Conservation (phyloP, 352 stramenopile genomes). For the Phytophthora ramorum region DNA sequence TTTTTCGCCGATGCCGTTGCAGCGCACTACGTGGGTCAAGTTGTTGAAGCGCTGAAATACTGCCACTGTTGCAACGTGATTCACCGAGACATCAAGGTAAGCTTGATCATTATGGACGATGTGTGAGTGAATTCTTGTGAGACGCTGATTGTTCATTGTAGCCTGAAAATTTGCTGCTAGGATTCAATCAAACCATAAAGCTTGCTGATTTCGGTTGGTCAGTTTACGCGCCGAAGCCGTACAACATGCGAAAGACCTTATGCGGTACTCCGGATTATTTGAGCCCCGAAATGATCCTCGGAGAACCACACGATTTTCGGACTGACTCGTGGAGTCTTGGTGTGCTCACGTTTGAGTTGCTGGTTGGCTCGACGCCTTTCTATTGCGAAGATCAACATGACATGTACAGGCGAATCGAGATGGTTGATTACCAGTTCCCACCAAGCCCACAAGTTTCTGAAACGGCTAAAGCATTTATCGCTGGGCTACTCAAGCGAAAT, state of each 20-base stretch:
- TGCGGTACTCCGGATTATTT: conserved; percentile 90
- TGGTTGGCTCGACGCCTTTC: conserved; percentile 84
- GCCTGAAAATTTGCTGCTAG: conserved; percentile 87
- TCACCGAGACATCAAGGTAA: conserved; percentile 90
- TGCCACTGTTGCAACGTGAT: conserved; percentile 84
- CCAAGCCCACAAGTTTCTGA: conserved; percentile 53
- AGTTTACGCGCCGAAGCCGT: conserved; percentile 72
- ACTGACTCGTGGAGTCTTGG: conserved; percentile 87
- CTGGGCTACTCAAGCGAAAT: conserved; percentile 57
- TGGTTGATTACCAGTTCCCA: conserved; percentile 68
- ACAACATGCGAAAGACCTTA: conserved; percentile 70
- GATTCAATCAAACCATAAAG: conserved; percentile 80
- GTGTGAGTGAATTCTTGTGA: neutral
- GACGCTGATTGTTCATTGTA: conserved; percentile 27
- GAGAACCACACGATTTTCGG: conserved; percentile 66
- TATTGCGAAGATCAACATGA: conserved; percentile 81
- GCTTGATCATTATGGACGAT: neutral
- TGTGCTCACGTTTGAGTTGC: conserved; percentile 83
- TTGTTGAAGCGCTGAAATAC: conserved; percentile 80
- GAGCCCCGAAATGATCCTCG: conserved; percentile 83
- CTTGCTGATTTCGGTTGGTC: conserved; percentile 91
- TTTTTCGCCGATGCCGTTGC: conserved; percentile 61
- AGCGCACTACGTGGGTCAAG: conserved; percentile 77
- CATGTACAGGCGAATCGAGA: conserved; percentile 82
- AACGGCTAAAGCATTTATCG: conserved; percentile 71